phyloP scores from a whole-genome alignment of 148 eudicot genomes.

The Nepenthes gracilis region DNA sequence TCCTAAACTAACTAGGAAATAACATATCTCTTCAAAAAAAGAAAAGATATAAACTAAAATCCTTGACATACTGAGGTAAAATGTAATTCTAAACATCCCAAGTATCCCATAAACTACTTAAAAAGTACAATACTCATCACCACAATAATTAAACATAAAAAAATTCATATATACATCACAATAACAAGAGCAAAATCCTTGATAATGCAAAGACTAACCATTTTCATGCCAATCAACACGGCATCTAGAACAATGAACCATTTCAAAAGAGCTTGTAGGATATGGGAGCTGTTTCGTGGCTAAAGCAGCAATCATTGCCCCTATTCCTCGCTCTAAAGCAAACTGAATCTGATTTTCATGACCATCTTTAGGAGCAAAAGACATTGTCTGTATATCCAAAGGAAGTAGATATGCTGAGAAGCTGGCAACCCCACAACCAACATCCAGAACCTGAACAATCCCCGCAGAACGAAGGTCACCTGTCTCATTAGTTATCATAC shows the following conservation, averaged over 20 bases:
- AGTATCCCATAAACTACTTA: too few species aligned
- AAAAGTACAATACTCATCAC: too few species aligned
- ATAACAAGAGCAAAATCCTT: background rate
- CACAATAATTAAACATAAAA: background rate
- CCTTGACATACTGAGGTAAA: too few species aligned
- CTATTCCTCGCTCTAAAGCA: conserved; percentile 90
- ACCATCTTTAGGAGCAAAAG: conserved; percentile 95
- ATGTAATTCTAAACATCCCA: too few species aligned
- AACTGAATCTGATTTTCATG: conserved; percentile 98
- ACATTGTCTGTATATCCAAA: conserved; percentile 75
- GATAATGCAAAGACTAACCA: conserved; percentile 29
- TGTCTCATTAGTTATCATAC: conserved; percentile 74
- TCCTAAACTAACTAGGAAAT: too few species aligned
- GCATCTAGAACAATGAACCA: conserved; percentile 96
- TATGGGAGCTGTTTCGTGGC: conserved; percentile 91
- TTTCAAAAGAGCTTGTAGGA: conserved; percentile 82
- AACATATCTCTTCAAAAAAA: too few species aligned
- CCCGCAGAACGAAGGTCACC: conserved; percentile 84
- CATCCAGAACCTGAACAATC: conserved; percentile 82
- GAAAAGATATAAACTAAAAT: too few species aligned
- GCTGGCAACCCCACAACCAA: conserved; percentile 99
- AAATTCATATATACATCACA: background rate
- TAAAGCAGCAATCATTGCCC: conserved; percentile 86
- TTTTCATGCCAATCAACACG: conserved; percentile 95
- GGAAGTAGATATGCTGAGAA: conserved; percentile 85